Evolutionary conservation across 495 filamentous ascomycete genomes (phyloP).

Genomic region (Lasiosphaeria miniovina): DNA sequence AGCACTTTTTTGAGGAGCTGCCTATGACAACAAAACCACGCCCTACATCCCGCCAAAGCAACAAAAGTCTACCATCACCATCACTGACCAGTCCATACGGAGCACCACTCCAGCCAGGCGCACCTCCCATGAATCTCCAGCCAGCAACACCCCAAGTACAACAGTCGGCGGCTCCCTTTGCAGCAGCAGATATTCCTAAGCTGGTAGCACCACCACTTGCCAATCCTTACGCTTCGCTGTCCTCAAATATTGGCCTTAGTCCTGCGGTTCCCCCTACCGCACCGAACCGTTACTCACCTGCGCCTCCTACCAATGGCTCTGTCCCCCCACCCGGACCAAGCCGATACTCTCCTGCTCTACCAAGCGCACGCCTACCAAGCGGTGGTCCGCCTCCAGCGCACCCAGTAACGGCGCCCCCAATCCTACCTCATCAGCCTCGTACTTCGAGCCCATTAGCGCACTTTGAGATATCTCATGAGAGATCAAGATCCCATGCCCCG

Average conservation of each 20-base stretch:
- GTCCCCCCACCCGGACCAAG: slow-evolving; percentile 40
- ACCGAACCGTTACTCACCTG: slow-evolving; percentile 59
- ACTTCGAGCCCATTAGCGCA: slow-evolving; percentile 84
- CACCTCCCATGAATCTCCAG: slow-evolving; percentile 28
- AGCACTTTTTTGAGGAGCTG: slow-evolving; percentile 86
- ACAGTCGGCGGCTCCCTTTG: slow-evolving; percentile 21
- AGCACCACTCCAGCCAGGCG: slow-evolving; percentile 25
- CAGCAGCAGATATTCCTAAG: slow-evolving; percentile 26
- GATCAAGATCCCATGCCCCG: slow-evolving; percentile 28
- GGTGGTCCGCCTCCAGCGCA: slow-evolving; percentile 41
- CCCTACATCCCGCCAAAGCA: slow-evolving; percentile 42
- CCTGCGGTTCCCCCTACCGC: slow-evolving; percentile 41
- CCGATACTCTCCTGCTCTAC: slow-evolving; percentile 55
- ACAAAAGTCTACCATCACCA: slow-evolving; percentile 33
- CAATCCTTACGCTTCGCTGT: slow-evolving; percentile 59
- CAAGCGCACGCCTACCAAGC: slow-evolving; percentile 33
- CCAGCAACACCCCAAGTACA: slow-evolving; percentile 23
- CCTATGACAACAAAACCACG: slow-evolving; percentile 62
- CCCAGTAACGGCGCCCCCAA: slow-evolving; percentile 38
- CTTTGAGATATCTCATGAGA: slow-evolving; percentile 49
- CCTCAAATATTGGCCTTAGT: slow-evolving; percentile 36
- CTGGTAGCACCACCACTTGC: slow-evolving; percentile 56
- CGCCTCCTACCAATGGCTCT: slow-evolving; percentile 42
- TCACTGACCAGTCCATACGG: slow-evolving; percentile 36
- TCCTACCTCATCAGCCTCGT: slow-evolving; percentile 72